Percentiles rank a stretch among this genome's conserved stretches.
These are phyloP conservation scores for Gentiana straminea DNA, from an alignment of 257 asterid genomes.

Conservation along the genomic window DNA sequence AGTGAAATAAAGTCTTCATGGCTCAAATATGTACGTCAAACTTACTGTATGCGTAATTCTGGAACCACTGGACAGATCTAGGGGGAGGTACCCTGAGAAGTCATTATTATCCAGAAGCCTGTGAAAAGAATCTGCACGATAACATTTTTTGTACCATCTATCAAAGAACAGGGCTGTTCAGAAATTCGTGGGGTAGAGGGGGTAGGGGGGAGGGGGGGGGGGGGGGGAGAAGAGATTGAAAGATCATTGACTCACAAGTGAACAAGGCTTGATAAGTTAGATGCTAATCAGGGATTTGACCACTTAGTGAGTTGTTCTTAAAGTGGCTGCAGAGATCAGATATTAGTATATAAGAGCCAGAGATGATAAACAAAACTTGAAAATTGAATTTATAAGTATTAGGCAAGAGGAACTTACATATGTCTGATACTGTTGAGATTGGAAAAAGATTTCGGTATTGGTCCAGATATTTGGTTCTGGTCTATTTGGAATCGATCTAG, in stretches of 20 bases:
- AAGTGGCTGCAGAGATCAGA: constrained; percentile 31
- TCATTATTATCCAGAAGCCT: constrained; percentile 52
- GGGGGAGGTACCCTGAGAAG: constrained; percentile 55
- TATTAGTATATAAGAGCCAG: constrained; percentile 1
- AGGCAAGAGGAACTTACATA: constrained; percentile 19
- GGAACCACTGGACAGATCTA: constrained; percentile 21
- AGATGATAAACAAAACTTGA: not conserved
- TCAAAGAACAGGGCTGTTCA: too few species aligned
- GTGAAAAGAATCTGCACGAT: not conserved
- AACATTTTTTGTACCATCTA: not conserved
- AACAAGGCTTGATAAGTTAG: constrained; percentile 21
- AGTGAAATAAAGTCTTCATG: too few species aligned
- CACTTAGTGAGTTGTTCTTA: constrained; percentile 40
- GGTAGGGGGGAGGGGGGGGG: not conserved
- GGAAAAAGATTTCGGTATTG: constrained; percentile 27
- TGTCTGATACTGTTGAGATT: constrained; percentile 23
- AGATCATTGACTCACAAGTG: constrained; percentile 30
- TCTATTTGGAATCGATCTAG: constrained; percentile 35
- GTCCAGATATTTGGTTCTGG: constrained; percentile 31
- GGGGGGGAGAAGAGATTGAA: constrained; percentile 1
- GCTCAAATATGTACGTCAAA: not conserved
- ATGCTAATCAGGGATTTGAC: constrained; percentile 31
- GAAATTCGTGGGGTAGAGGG: not conserved
- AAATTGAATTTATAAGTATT: not conserved
- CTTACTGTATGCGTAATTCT: constrained; percentile 28